Conservation (phyloP, 2,329 filamentous ascomycete genomes). For the Fusarium miscanthi region DNA sequence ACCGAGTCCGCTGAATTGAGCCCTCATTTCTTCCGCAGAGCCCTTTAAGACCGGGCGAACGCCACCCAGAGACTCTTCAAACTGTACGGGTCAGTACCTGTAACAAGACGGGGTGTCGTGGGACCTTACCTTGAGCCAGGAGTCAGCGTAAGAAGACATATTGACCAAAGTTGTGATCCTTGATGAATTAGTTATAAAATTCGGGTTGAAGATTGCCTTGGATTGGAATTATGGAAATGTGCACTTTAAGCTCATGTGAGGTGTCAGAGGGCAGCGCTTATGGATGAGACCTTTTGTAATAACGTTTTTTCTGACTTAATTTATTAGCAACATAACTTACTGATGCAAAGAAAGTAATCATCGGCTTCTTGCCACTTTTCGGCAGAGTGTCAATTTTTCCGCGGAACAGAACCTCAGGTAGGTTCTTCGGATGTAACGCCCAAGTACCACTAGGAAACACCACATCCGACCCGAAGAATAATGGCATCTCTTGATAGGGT, state of each 20-base stretch:
- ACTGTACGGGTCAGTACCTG: background rate
- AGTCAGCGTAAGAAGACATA: background rate
- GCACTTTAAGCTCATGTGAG: rapidly evolving
- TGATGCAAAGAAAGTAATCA: rapidly evolving
- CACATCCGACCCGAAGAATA: background rate
- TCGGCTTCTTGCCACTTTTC: background rate
- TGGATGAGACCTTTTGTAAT: background rate
- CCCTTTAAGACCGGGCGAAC: background rate
- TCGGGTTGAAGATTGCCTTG: background rate
- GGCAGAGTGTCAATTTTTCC: background rate
- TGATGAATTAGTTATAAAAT: too few species aligned
- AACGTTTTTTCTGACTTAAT: rapidly evolving
- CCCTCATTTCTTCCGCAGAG: background rate
- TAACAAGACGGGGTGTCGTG: rapidly evolving
- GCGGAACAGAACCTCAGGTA: background rate
- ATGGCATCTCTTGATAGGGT: too few species aligned
- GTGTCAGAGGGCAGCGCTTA: too few species aligned
- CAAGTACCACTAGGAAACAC: background rate
- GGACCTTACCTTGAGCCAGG: background rate
- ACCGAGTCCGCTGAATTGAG: background rate
- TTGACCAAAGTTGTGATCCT: background rate
- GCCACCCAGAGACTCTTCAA: background rate
- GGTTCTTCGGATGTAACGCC: background rate
- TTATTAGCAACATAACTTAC: rapidly evolving
- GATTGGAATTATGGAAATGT: background rate